Base-by-base conservation (phyloP, 805 yeast genomes). In the Candida maesae region DNA sequence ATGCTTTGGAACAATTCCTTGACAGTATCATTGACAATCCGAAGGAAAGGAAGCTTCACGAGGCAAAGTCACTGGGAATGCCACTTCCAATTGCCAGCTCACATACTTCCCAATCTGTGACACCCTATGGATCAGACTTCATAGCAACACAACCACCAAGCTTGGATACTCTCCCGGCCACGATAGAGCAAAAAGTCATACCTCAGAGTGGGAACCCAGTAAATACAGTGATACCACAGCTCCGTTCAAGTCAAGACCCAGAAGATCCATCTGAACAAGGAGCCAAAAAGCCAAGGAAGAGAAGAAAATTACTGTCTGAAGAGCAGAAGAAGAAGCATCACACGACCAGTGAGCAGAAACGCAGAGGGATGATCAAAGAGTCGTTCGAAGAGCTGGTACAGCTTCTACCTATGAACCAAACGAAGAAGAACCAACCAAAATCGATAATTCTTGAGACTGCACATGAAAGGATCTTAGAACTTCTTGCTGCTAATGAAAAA, bases 11-110 rank as follows among this genome's bases (percentile, higher is more conserved):
- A 31, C 52, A 53, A 20, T 56, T 58, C 30, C 45, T 58, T 17
- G 61, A 58, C 34, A 52, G 59, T 36, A 56, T 58, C 19, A 55
- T 58, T 16, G 57, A 56, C 32, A 52, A 44, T n/a, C 49, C 55
- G 17, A 41, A 44, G 20, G 33, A 32, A 32, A 17, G 27, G 21
- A 30, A 30, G 31, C 28, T 9, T 9, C n/a, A 9, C 6, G 14
- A 12, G n/a, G n/a, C 11, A 25, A 10, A 25, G n/a, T 9, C n/a
- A 12, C 28, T 25, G 8, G 28, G 28, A 25, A 5, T 25, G 10
- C 28, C 28, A 7, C 19, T 35, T n/a, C 24, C 39, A 10, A 24
- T n/a, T n/a, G n/a, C n/a, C 35, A n/a, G 16, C 38, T 17, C 37
- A n/a, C 3, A 25, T 3, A 26, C 39, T 11, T 31, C 44, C 24